phyloP scores from a whole-genome alignment of 768 basidiomycete genomes.

The Mrakia hoshinonis region DNA sequence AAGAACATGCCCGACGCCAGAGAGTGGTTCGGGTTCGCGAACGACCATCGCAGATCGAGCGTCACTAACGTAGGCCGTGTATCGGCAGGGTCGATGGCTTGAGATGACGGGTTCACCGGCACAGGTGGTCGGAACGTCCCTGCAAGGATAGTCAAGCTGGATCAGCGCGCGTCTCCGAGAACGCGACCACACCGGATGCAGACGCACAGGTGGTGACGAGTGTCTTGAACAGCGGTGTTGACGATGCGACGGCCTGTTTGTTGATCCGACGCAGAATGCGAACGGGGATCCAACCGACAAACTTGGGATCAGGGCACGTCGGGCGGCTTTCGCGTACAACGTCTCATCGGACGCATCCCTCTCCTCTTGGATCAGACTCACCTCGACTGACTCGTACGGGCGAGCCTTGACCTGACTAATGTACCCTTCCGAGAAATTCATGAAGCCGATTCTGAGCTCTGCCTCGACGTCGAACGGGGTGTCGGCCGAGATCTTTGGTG shows the following conservation, averaged over 20 bases:
- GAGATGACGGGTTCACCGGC: conserved; percentile 17
- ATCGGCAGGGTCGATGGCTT: conserved; percentile 5
- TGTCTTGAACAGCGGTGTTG: conserved; percentile 64
- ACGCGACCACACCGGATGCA: not conserved
- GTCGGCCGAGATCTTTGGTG: conserved; percentile 30
- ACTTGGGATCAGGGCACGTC: not conserved
- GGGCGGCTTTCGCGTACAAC: not conserved
- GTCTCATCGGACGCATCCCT: not conserved
- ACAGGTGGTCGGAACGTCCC: conserved; percentile 28
- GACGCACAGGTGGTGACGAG: conserved; percentile 54
- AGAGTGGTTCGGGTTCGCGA: conserved; percentile 77
- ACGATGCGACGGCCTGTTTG: conserved; percentile 59
- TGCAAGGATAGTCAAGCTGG: conserved; percentile 47
- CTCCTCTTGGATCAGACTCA: conserved; percentile 40
- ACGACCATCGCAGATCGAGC: conserved; percentile 74
- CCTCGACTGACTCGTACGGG: conserved; percentile 71
- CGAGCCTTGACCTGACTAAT: conserved; percentile 70
- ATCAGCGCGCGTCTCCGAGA: too few relatives aligned
- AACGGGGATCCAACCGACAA: not conserved
- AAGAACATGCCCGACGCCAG: conserved; percentile 76
- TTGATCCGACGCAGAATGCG: too few relatives aligned
- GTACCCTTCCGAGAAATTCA: conserved; percentile 78
- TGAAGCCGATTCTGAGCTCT: conserved; percentile 80
- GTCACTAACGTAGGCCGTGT: conserved; percentile 57
- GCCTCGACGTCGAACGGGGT: conserved; percentile 57